Base-by-base conservation (phyloP, 441 rosid species). In the Pelargonium hybrid region DNA sequence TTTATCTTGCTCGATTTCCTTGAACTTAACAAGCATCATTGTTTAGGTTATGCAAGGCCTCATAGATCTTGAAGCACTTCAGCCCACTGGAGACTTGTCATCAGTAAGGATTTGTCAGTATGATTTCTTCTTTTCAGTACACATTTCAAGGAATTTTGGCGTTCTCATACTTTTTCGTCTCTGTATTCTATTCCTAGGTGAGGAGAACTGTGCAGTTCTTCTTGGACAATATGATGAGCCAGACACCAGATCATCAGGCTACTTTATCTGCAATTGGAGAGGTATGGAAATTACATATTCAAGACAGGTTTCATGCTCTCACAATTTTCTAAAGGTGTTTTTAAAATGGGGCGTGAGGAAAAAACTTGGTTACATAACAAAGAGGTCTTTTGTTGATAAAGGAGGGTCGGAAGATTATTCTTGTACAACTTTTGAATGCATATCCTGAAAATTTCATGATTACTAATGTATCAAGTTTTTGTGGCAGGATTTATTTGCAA, bases 201-300 rank as follows among this genome's bases (percentile, higher is more conserved):
- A 75, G 78, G 69, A 71, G 78, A 11, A 71, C 78, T 0, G 78
- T 75, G 64, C 74, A 75, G 54, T 75, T 71, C 61, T 71, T 75
- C 71, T 68, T 75, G 71, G 75, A 75, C 61, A 75, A 67, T 59
- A 45, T 75, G 69, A 20, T 75, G 31, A 75, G 69, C 64, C 71
- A 71, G 70, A 75, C 69, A 25, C 78, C 75, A 5, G 75, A 71
- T 50, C 78, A 71, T 37, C 71, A 75, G 65, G 65, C 71, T 71
- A 75, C 78, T 3, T 52, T 75, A 0, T 10, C 75, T 59, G 78
- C 78, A 29, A 75, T 75, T 26, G 78, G 78, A 50, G 78, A 75
- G 73, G 78, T 75, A 71, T 57, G 18, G 23, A 11, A 11, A 37
- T 18, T 26, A 21, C 56, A n/a, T 50, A 13, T 14, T 50, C 56